Evolutionary conservation across 306 rosid genomes (phyloP).

Genomic region (Begonia loranthoides): DNA sequence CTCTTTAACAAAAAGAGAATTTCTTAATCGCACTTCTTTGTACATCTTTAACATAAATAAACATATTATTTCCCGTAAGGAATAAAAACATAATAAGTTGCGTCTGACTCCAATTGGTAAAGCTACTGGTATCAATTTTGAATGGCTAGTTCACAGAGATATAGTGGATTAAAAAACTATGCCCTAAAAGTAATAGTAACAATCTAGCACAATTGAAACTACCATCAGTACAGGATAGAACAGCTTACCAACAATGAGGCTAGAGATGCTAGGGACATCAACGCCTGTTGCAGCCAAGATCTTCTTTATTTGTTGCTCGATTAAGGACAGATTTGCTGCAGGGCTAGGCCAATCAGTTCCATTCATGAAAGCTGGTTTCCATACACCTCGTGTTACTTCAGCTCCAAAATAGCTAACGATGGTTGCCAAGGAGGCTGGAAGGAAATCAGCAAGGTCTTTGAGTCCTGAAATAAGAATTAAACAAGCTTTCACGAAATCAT

Average conservation of each 20-base stretch:
- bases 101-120: too few relatives aligned
- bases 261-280: constrained; percentile 92
- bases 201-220: too few relatives aligned
- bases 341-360: constrained; percentile 99
- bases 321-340: constrained; percentile 67
- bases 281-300: constrained; percentile 83
- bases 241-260: constrained; percentile 59
- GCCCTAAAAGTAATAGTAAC: too few relatives aligned
- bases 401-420: constrained; percentile 81
- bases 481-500: constrained; percentile 6
- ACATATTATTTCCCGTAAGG: too few relatives aligned
- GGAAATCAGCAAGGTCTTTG: constrained; percentile 82
- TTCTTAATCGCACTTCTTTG: too few relatives aligned
- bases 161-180: too few relatives aligned
- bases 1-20: too few relatives aligned
- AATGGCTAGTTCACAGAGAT: too few relatives aligned
- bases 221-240: too few relatives aligned
- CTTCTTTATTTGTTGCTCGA: constrained; percentile 78
- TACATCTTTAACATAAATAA: too few relatives aligned
- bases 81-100: too few relatives aligned
- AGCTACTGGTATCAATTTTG: too few relatives aligned
- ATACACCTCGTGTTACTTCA: constrained; percentile 90
- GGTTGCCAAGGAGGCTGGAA: constrained; percentile 83
- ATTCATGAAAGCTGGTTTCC: constrained; percentile 94
- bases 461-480: constrained; percentile 45